phyloP scores from a whole-genome alignment of 2,329 filamentous ascomycete species.

The Colletotrichum melonis region DNA sequence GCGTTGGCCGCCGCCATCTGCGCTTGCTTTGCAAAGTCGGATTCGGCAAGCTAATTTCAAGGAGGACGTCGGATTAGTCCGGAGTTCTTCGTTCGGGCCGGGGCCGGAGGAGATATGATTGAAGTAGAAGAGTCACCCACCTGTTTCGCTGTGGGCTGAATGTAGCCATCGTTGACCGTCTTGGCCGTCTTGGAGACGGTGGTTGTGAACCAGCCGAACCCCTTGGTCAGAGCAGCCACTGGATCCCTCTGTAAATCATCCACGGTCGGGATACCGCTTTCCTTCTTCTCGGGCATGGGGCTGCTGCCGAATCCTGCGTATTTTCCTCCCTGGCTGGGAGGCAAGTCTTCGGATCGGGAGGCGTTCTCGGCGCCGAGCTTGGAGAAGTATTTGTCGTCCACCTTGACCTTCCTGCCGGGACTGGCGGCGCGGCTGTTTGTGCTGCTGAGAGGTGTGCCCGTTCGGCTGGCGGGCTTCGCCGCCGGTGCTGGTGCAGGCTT shows the following conservation, averaged over 20 bases:
- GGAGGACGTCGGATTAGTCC: conserved; percentile 40
- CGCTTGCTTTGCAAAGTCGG: conserved; percentile 78
- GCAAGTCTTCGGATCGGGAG: conserved; percentile 75
- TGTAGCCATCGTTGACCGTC: conserved; percentile 89
- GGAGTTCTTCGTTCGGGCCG: conserved; percentile 11
- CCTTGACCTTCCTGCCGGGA: conserved; percentile 64
- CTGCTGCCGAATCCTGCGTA: conserved; percentile 91
- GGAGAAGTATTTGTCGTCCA: conserved; percentile 92
- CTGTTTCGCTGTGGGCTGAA: conserved; percentile 92
- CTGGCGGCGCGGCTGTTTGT: conserved; percentile 54
- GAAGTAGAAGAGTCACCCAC: conserved; percentile 56
- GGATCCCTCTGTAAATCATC: conserved; percentile 94
- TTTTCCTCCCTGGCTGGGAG: conserved; percentile 92
- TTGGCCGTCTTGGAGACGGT: conserved; percentile 92
- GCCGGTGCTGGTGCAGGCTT: conserved; percentile 51
- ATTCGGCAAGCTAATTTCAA: conserved; percentile 75
- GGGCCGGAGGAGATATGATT: conserved; percentile 31
- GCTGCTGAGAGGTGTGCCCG: conserved; percentile 54
- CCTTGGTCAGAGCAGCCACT: conserved; percentile 86
- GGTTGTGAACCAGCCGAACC: conserved; percentile 92
- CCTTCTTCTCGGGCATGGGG: conserved; percentile 62
- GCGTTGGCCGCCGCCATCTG: conserved; percentile 72
- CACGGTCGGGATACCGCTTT: conserved; percentile 71
- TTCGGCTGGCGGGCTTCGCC: conserved; percentile 48
- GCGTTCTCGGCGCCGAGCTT: conserved; percentile 87